Evolutionary conservation across 768 basidiomycete species (phyloP).

Genomic region (Boletus subparvulus): DNA sequence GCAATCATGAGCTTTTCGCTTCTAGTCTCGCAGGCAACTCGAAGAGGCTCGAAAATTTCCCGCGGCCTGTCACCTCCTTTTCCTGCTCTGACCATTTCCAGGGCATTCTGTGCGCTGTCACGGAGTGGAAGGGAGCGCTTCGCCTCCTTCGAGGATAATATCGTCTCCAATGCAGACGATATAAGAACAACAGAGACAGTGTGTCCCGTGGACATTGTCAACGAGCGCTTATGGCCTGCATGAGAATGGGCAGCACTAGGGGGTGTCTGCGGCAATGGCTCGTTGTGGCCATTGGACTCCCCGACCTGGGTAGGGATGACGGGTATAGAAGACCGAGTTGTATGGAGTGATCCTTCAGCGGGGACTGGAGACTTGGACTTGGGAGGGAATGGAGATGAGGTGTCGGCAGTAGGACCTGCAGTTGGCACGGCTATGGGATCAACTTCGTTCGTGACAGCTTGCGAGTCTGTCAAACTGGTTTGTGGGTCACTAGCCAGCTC

Average conservation of each 20-base stretch:
- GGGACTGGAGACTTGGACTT: slow-evolving; percentile 1
- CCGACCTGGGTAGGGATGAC: slow-evolving; percentile 2
- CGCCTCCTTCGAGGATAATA: slow-evolving; percentile 85
- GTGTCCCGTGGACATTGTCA: slow-evolving; percentile 66
- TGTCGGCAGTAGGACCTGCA: not conserved
- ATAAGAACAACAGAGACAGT: slow-evolving; percentile 80
- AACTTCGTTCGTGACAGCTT: slow-evolving; percentile 1
- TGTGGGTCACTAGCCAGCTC: not conserved
- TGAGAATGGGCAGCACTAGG: slow-evolving; percentile 16
- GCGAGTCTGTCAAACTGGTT: not conserved
- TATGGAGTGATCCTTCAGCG: slow-evolving; percentile 4
- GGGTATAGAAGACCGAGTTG: slow-evolving; percentile 6
- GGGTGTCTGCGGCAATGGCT: slow-evolving; percentile 21
- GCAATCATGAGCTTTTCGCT: slow-evolving; percentile 94
- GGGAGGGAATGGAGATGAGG: slow-evolving; percentile 9
- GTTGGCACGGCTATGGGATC: slow-evolving; percentile 1
- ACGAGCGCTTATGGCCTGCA: slow-evolving; percentile 49
- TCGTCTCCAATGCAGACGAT: slow-evolving; percentile 81
- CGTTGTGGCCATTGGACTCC: slow-evolving; percentile 16
- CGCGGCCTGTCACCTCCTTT: slow-evolving; percentile 74
- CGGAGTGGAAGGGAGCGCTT: slow-evolving; percentile 76
- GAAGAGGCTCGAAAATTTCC: slow-evolving; percentile 94
- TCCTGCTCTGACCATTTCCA: slow-evolving; percentile 78
- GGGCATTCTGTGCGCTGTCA: slow-evolving; percentile 78
- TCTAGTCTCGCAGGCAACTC: slow-evolving; percentile 93